These are phyloP conservation scores for Alternaria infectoria DNA, from an alignment of 2,329 filamentous ascomycete species.

Conservation along the genomic window DNA sequence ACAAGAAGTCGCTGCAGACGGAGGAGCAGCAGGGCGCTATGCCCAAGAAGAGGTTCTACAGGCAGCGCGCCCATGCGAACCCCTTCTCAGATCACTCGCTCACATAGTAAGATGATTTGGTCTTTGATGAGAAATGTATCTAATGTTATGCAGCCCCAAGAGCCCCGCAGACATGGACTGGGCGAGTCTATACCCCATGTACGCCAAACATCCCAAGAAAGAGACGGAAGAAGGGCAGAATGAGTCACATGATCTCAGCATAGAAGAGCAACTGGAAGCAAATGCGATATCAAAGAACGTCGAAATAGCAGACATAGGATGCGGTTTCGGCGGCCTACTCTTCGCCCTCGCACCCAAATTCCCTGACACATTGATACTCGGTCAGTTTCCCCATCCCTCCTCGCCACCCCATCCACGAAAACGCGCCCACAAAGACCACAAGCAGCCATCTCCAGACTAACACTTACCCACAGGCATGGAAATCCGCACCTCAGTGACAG, in stretches of 20 bases:
- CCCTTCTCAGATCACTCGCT: constrained; percentile 94
- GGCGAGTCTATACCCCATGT: constrained; percentile 82
- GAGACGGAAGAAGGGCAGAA: constrained; percentile 22
- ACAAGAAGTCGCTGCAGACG: constrained; percentile 45
- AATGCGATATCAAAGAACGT: constrained; percentile 68
- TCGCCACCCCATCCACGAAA: neutral
- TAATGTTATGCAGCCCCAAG: constrained; percentile 65
- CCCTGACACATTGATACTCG: constrained; percentile 82
- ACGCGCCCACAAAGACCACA: neutral
- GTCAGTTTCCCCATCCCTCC: constrained; percentile 53
- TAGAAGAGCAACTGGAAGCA: constrained; percentile 16
- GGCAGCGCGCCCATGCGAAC: constrained; percentile 95
- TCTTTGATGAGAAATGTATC: constrained; percentile 1
- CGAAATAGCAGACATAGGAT: constrained; percentile 95
- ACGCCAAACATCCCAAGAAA: constrained; percentile 46
- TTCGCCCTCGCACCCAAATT: constrained; percentile 83
- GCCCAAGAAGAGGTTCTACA: constrained; percentile 94
- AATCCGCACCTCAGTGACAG: constrained; percentile 86
- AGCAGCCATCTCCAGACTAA: neutral
- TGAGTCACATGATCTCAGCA: constrained; percentile 26
- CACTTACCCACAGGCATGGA: constrained; percentile 72
- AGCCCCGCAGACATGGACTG: constrained; percentile 89
- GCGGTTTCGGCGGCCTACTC: constrained; percentile 90
- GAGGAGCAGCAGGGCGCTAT: constrained; percentile 62
- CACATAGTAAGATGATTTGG: constrained; percentile 68